A percentile compares a stretch with the other conserved stretches of the same genome.
phyloP scores from a whole-genome alignment of 306 rosid species.

The Ochetophila trinervis region DNA sequence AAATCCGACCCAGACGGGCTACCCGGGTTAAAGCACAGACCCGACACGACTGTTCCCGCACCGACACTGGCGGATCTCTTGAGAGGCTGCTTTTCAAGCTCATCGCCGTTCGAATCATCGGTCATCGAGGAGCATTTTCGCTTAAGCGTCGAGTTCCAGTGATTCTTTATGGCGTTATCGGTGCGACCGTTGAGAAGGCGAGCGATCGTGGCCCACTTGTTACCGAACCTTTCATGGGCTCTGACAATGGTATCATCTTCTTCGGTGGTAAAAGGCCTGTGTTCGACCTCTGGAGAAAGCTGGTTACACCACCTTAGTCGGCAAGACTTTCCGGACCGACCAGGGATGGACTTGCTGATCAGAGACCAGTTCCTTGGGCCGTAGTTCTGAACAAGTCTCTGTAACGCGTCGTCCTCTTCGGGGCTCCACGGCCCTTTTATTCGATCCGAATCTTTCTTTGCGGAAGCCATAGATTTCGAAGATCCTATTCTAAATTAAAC shows the following conservation, averaged over 20 bases:
- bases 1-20: conserved; percentile 72
- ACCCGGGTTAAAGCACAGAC: conserved; percentile 41
- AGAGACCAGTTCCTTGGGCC: conserved; percentile 80
- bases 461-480: conserved; percentile 34
- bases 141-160: conserved; percentile 90
- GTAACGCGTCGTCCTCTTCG: conserved; percentile 67
- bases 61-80: conserved; percentile 74
- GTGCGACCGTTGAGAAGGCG: conserved; percentile 79
- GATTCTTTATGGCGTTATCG: conserved; percentile 85
- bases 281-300: conserved; percentile 83
- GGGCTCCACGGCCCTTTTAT: conserved; percentile 92
- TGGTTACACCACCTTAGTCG: conserved; percentile 90
- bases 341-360: conserved; percentile 76
- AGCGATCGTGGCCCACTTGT: conserved; percentile 88
- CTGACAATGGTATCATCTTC: conserved; percentile 59
- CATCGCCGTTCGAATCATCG: conserved; percentile 32
- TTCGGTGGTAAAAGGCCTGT: conserved; percentile 59
- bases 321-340: conserved; percentile 84
- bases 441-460: conserved; percentile 49
- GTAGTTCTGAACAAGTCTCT: conserved; percentile 49
- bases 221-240: conserved; percentile 65
- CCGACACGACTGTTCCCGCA: conserved; percentile 29
- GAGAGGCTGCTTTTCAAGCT: conserved; percentile 35
- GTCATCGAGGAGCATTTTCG: conserved; percentile 53
- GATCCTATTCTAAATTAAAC: not conserved